Base-by-base conservation (phyloP, 164 flowering plant species). In the Pachysandra terminalis region DNA sequence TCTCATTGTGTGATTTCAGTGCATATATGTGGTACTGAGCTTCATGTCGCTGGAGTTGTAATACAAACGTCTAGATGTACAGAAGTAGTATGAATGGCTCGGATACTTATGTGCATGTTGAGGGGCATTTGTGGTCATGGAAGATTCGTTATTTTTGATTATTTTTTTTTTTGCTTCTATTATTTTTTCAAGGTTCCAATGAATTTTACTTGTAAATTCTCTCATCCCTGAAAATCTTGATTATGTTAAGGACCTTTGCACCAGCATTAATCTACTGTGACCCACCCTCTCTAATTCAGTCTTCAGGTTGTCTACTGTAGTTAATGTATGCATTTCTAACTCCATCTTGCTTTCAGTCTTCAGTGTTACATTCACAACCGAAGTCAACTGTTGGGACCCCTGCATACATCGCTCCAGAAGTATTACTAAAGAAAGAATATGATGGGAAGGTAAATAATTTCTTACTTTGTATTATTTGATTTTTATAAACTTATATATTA, bases 321-420 rank as follows among this genome's bases (percentile, higher is more conserved):
- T 45, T 45, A 5, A 12, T 12, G 19, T 32, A 15, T 49, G 3
- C 41, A 32, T 51, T 27, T 63, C 10, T 61, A 48, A 35, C 32
- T n/a, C 19, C 22, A 1, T 26, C 17, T n/a, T 14, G 14, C 48
- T 40, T 54, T 45, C 82, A 87, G 91, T 87, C 91, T 57, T 77
- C 87, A 10, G 80, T 85, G 71, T 83, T 85, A 65, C 91, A 87
- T 71, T 87, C 91, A 61, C 91, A 87, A 72, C 91, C 91, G n/a
- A 87, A 87, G 65, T 87, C 91, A 62, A 87, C 91, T 10, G 91
- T 87, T 61, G 91, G 91, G 59, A 87, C 91, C 61, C 91, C 91
- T 69, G 91, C 91, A 27, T 87, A 87, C 68, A 87, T 87, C 59
- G 91, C 89, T 62, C 91, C 91, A 7, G 91, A 87, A 73, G 89